A percentile compares a stretch with the other conserved stretches of the same genome.
These are phyloP conservation scores for Candida lessepsii DNA, from an alignment of 805 yeast genomes.

Conservation along the genomic window DNA sequence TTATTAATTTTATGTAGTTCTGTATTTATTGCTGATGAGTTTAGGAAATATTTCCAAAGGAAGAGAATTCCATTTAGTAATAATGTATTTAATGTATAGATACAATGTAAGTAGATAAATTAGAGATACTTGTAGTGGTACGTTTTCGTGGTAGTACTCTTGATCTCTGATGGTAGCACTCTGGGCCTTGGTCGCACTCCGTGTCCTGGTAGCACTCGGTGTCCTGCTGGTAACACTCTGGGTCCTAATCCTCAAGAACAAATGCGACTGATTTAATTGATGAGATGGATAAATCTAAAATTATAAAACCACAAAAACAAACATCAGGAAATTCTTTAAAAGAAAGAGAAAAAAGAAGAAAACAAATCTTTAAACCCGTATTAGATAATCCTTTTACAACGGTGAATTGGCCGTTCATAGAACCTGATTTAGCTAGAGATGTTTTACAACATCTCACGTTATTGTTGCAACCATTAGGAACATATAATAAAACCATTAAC, in stretches of 20 bases:
- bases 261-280: no score
- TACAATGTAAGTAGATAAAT: background rate
- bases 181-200: no score
- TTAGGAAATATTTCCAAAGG: conserved; percentile 51
- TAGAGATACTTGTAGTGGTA: no score
- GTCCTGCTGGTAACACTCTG: no score
- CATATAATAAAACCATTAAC: conserved; percentile 19
- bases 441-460: conserved; percentile 36
- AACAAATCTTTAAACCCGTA: conserved; percentile 63
- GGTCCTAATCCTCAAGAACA: no score
- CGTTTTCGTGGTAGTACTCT: no score
- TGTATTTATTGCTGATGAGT: conserved; percentile 84
- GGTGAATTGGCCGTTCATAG: conserved; percentile 43
- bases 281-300: conserved; percentile 2
- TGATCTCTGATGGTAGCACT: no score
- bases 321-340: conserved; percentile 38
- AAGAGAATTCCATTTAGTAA: conserved; percentile 15
- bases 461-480: conserved; percentile 32
- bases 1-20: conserved; percentile 66
- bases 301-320: conserved; percentile 11
- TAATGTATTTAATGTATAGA: conserved; percentile 6
- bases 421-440: conserved; percentile 34
- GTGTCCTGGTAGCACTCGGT: no score
- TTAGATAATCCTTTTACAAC: conserved; percentile 62
- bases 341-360: conserved; percentile 47